Evolutionary conservation across 106 monocot genomes (phyloP), one percentile per base, ranked within the genome.

Genomic region (Posidonia australis): DNA sequence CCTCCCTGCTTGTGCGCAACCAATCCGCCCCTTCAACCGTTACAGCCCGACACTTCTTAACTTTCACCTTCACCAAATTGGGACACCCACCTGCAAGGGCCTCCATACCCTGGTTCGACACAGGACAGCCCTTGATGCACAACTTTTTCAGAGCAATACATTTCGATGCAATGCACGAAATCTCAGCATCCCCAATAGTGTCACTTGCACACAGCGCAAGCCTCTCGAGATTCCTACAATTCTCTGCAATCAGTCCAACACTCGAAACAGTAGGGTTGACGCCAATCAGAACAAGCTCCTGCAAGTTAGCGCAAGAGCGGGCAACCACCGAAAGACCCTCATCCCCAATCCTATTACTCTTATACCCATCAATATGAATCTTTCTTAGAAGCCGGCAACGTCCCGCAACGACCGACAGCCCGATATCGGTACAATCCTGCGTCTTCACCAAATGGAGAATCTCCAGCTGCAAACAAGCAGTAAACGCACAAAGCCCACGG

Each of bases 281-380:
- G 13, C 92, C 92, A 46, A 87, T 92, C 46, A 92, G 53, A 13
- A 92, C 87, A 51, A 92, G 71, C 49, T 92, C 87, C 51, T 84
- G 87, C 58, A 92, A 59, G 22, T 84, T 82, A 21, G 73, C 73
- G 62, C 87, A 92, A 1, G 61, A 55, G 29, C 62, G 63, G 0
- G 84, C 84, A 1, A 87, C 70, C 0, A 78, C 62, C 1, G 68
- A 54, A 17, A 92, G 71, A 9, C 84, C 84, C 13, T 74, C 75
- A 25, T 88, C 84, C 9, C 87, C 92, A 19, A 87, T 85, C 32
- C 87, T 60, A 48, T 87, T 92, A 4, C 77, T 87, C 66, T 84
- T 91, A 86, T 83, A 86, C 6, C 91, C 91, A 54, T 91, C 91
- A 14, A 86, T 79, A 65, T 91, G 91, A 17, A 91, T 56, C 79